Evolutionary conservation across 139 green algal species (phyloP), one percentile per base, ranked within the genome.

Genomic region (Pedinophyceae sp.): DNA sequence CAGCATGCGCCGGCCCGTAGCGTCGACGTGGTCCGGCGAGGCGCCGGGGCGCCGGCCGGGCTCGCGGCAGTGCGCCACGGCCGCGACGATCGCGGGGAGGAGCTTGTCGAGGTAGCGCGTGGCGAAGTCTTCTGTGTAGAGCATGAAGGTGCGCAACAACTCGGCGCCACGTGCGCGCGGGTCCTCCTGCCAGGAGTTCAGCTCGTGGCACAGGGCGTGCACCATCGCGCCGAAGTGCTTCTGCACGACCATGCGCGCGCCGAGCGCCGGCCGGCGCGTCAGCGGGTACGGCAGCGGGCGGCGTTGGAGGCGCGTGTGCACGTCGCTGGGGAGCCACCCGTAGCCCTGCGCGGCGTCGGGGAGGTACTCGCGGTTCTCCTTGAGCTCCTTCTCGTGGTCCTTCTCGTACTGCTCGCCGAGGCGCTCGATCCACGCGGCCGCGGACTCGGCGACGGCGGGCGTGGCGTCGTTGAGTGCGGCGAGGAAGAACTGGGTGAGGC

Each of bases 51-150:
- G n/a, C n/a, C n/a, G n/a, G n/a, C n/a, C n/a, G n/a, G n/a, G n/a
- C n/a, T n/a, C n/a, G n/a, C n/a, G n/a, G n/a, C n/a, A n/a, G n/a
- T n/a, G n/a, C n/a, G n/a, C n/a, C n/a, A n/a, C n/a, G n/a, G n/a
- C n/a, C n/a, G n/a, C n/a, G n/a, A n/a, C n/a, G n/a, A 52, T 13
- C 15, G 46, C 46, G 20, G 46, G 46, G 10, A 52, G 46, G 10
- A 52, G 46, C 49, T 30, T 55, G 24, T 55, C 20, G 5, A 55
- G 49, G 20, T 19, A 39, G 22, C 24, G 29, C 6, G 49, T 23
- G 24, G 29, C 49, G 49, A 39, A 55, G 49, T 55, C 49, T 29
- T 55, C 49, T 15, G 34, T 29, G 49, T 19, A 55, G 5, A 55
- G 24, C 5, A 29, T 19, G 49, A 55, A 55, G 17, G 29, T 30